These are phyloP conservation scores for Omphalotus olearius DNA, from an alignment of 1,284 basidiomycete species.

Conservation along the genomic window DNA sequence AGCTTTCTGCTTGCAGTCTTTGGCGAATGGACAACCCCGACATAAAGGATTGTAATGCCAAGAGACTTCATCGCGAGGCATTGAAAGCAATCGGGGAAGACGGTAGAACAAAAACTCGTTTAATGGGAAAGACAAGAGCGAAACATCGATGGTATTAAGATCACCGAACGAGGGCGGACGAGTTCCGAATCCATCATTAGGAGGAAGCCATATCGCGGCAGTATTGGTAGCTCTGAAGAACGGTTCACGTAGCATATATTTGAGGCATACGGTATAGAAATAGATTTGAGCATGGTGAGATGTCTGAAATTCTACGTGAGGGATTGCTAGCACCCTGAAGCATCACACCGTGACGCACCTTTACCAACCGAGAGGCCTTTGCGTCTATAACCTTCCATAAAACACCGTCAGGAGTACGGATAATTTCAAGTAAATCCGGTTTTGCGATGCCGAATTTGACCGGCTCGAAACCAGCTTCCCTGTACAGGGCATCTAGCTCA, in stretches of 20 bases:
- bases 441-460: slow-evolving; percentile 43
- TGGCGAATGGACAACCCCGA: slow-evolving; percentile 35
- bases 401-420: slow-evolving; percentile 30
- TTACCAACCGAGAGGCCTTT: slow-evolving; percentile 39
- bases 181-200: slow-evolving; percentile 29
- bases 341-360: slow-evolving; percentile 22
- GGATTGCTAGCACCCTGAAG: background rate
- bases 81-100: slow-evolving; percentile 33
- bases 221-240: slow-evolving; percentile 29
- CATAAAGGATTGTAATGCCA: slow-evolving; percentile 48
- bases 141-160: slow-evolving; percentile 33
- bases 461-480: slow-evolving; percentile 24
- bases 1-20: slow-evolving; percentile 33
- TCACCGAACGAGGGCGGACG: slow-evolving; percentile 30
- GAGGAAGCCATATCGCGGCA: slow-evolving; percentile 42
- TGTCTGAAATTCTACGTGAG: slow-evolving; percentile 28
- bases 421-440: slow-evolving; percentile 44
- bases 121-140: slow-evolving; percentile 32
- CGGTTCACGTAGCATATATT: slow-evolving; percentile 30
- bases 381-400: slow-evolving; percentile 52
- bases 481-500: slow-evolving; percentile 29
- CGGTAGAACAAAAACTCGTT: slow-evolving; percentile 36
- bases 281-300: slow-evolving; percentile 49
- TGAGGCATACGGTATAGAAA: slow-evolving; percentile 43
- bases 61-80: slow-evolving; percentile 28